Evolutionary conservation across 306 rosid genomes (phyloP).

Genomic region (Vigna mungo): DNA sequence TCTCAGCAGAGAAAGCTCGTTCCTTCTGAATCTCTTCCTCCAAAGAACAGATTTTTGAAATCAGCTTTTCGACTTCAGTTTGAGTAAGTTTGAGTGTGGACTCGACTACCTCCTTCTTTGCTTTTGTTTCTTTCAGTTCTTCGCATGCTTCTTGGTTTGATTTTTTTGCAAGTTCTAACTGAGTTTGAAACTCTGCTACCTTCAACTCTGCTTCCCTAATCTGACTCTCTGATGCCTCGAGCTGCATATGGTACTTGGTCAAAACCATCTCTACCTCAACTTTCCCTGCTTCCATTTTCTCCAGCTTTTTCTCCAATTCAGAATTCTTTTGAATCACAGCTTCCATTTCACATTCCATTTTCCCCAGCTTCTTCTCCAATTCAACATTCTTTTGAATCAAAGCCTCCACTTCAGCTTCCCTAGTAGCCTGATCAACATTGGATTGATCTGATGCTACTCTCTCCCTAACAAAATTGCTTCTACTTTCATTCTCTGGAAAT

Average conservation of each 20-base stretch:
- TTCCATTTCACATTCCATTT: slow-evolving; percentile 58
- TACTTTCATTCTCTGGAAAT: slow-evolving; percentile 53
- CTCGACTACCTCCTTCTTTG: slow-evolving; percentile 59
- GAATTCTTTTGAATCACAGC: slow-evolving; percentile 53
- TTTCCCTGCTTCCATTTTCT: slow-evolving; percentile 58
- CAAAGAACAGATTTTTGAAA: slow-evolving; percentile 53
- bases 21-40: slow-evolving; percentile 69
- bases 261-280: slow-evolving; percentile 57
- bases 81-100: slow-evolving; percentile 54
- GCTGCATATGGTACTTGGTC: slow-evolving; percentile 52
- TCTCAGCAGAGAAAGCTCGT: slow-evolving; percentile 59
- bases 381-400: slow-evolving; percentile 54
- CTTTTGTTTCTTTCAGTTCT: slow-evolving; percentile 53
- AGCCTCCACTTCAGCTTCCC: slow-evolving; percentile 56
- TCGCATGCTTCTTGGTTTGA: slow-evolving; percentile 59
- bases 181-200: slow-evolving; percentile 57
- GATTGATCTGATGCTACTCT: slow-evolving; percentile 45
- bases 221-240: slow-evolving; percentile 55
- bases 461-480: slow-evolving; percentile 45
- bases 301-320: slow-evolving; percentile 60
- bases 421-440: slow-evolving; percentile 40
- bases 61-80: slow-evolving; percentile 54
- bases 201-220: slow-evolving; percentile 57
- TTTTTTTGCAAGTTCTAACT: slow-evolving; percentile 57
- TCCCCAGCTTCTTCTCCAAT: slow-evolving; percentile 60